A percentile compares a stretch with the other conserved stretches of the same genome.
These are phyloP conservation scores for Lentinus brumalis DNA, from an alignment of 768 basidiomycete genomes.

Conservation along the genomic window DNA sequence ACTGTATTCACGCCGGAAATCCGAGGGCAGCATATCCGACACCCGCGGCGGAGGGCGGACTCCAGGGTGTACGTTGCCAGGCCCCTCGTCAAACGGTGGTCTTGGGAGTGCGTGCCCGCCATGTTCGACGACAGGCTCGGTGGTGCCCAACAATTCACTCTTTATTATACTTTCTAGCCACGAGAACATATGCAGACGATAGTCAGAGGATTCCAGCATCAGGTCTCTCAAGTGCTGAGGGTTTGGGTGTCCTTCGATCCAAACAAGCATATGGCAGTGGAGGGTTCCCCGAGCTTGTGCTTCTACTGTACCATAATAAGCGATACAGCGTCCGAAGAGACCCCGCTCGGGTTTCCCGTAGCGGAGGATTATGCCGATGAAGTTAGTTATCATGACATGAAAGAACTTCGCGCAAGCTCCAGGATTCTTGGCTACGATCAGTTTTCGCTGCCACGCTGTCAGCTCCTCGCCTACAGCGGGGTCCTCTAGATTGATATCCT, in stretches of 20 bases:
- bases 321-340: conserved; percentile 33
- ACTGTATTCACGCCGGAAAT: neutral
- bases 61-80: neutral
- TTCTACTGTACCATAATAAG: conserved; percentile 44
- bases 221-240: conserved; percentile 15
- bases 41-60: neutral
- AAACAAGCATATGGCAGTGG: conserved; percentile 41
- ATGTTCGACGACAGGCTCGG: neutral
- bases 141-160: neutral
- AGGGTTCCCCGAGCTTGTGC: conserved; percentile 40
- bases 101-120: neutral
- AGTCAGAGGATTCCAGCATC: neutral
- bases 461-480: too few relatives aligned
- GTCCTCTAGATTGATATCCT: too few relatives aligned
- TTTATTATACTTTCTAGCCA: neutral
- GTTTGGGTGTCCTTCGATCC: conserved; percentile 27
- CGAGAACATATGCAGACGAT: neutral
- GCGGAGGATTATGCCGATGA: neutral
- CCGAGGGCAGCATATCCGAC: neutral
- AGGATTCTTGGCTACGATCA: neutral
- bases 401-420: neutral
- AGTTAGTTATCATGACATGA: neutral
- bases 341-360: neutral
- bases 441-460: too few relatives aligned
- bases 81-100: neutral